Base-by-base conservation (phyloP, 805 yeast genomes). In the Kuraishia cidri region DNA sequence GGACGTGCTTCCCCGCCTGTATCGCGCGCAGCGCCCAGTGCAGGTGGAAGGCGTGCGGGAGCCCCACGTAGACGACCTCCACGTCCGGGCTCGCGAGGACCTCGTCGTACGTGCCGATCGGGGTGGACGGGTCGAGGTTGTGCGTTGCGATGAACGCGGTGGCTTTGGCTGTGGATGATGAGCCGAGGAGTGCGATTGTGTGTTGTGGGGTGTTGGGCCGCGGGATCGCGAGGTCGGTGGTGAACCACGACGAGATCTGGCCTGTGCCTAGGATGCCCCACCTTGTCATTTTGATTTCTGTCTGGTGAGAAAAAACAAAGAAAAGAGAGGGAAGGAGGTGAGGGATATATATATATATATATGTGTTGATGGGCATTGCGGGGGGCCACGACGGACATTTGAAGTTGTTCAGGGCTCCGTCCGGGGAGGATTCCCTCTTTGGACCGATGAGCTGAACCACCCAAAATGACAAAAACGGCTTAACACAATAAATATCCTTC, bases 181-280 rank as follows among this genome's bases (percentile, higher is more conserved):
- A 47, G 5, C 72, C 74, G 35, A 68, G 52, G 4, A 66, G 52
- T 14, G 36, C 46, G 10, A 66, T 42, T 22, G 54, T 42, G 42
- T 63, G 69, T 17, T 46, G 45, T 35, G 55, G 46, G 16, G 47
- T 39, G 18, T 47, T 44, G 9, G 48, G 40, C 4, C 56, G 50
- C 38, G 48, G 39, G 23, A 40, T 36, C 15, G 44, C 36, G 16
- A 54, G 31, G 30, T 68, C 74, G 26, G 50, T 46, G 4, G 54
- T 66, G 39, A 68, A 66, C 43, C 60, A 62, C 22, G 54, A 52
- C n/a, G 71, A 62, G 38, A 68, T 68, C 45, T 60, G 56, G 12
- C 74, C 74, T 16, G 71, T 64, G 15, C 72, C 72, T 26, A 67
- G 52, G 20, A 68, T 64, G 17, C 72, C 74, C 73, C 74, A 68